Conservation (phyloP, 108 stramenopile genomes). For the Cyclostephanos tholiformis region DNA sequence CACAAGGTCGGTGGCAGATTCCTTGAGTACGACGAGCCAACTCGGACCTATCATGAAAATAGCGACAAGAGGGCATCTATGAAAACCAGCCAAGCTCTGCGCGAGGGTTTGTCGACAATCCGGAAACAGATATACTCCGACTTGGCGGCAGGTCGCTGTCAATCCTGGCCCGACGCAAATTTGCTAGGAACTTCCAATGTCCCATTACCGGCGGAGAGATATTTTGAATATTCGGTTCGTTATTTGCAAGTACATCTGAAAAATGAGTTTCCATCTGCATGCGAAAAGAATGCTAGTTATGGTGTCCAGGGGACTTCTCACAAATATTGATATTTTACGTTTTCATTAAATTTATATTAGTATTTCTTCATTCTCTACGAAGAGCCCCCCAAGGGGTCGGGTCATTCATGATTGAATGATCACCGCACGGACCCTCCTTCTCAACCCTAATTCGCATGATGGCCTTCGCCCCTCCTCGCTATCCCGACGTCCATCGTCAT, state of each 20-base stretch:
- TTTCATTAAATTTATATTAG: too few relatives aligned
- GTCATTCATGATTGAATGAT: constrained; percentile 11
- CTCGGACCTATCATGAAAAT: constrained; percentile 62
- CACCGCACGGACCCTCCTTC: constrained; percentile 23
- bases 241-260: not conserved
- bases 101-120: constrained; percentile 67
- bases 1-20: constrained; percentile 48
- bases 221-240: constrained; percentile 9
- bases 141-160: not conserved
- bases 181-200: not conserved
- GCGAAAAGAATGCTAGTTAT: not conserved
- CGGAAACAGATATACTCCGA: constrained; percentile 22
- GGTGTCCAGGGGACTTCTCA: not conserved
- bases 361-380: not conserved
- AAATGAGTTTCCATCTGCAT: not conserved
- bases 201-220: constrained; percentile 1
- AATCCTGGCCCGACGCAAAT: not conserved
- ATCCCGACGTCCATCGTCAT: not conserved
- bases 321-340: too few relatives aligned
- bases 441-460: not conserved
- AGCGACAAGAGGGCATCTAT: constrained; percentile 72
- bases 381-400: too few relatives aligned
- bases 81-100: constrained; percentile 79
- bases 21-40: constrained; percentile 56
- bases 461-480: not conserved